Conservation (phyloP, 371 early-diverging fungal genomes). For the Smittium mucronatum region DNA sequence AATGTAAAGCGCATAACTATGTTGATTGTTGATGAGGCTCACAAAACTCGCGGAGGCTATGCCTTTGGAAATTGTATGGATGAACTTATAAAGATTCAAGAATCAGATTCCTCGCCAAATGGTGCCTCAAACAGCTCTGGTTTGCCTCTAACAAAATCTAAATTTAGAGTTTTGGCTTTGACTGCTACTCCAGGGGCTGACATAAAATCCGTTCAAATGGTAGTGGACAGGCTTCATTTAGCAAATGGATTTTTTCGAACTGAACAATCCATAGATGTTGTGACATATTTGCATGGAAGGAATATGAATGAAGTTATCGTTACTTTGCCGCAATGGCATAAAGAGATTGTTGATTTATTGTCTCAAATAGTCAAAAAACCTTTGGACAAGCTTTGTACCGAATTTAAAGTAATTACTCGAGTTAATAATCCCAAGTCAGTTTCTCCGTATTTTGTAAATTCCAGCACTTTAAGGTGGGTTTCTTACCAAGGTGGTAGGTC, state of each 20-base stretch:
- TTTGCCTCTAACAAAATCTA: constrained; percentile 51
- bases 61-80: constrained; percentile 65
- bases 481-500: neutral
- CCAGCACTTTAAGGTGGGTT: constrained; percentile 6
- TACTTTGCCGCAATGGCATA: constrained; percentile 24
- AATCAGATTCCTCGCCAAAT: constrained; percentile 12
- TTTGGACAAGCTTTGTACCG: constrained; percentile 38
- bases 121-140: neutral
- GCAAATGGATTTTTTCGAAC: constrained; percentile 70
- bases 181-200: constrained; percentile 82
- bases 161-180: constrained; percentile 71
- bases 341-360: constrained; percentile 18
- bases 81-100: constrained; percentile 37
- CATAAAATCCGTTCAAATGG: constrained; percentile 58
- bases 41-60: constrained; percentile 71
- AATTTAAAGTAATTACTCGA: constrained; percentile 38
- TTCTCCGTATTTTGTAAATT: constrained; percentile 8
- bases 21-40: constrained; percentile 88
- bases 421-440: neutral
- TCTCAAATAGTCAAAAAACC: constrained; percentile 20
- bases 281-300: constrained; percentile 54
- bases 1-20: constrained; percentile 38
- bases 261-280: constrained; percentile 78
- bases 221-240: constrained; percentile 63
- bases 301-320: constrained; percentile 49